These are phyloP conservation scores for Boletus patriciae DNA, from an alignment of 768 basidiomycete genomes.

Conservation along the genomic window DNA sequence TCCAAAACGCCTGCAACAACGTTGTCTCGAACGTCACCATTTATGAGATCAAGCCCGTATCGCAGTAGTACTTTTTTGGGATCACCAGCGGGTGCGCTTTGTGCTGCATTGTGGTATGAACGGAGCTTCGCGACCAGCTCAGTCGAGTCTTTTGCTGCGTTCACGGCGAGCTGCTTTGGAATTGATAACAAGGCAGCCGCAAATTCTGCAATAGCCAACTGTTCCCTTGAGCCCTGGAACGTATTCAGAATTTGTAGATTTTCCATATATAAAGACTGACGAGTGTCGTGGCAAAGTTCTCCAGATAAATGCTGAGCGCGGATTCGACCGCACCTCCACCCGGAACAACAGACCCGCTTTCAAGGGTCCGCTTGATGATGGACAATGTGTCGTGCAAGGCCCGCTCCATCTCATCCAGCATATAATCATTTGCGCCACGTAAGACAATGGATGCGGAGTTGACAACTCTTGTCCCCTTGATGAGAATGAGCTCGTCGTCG, in stretches of 20 bases:
- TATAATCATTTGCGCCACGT: constrained; percentile 97
- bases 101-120: constrained; percentile 95
- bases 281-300: constrained; percentile 97
- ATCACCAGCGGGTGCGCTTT: constrained; percentile 87
- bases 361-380: constrained; percentile 94
- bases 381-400: constrained; percentile 93
- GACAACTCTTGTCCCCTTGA: constrained; percentile 98
- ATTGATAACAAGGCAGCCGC: constrained; percentile 90
- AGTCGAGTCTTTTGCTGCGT: constrained; percentile 98
- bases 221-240: constrained; percentile 90
- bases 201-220: constrained; percentile 99
- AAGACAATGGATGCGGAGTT: constrained; percentile 90
- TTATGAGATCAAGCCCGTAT: constrained; percentile 92
- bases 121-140: constrained; percentile 96
- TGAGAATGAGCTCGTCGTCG: constrained; percentile 96
- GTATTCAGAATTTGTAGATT: not conserved
- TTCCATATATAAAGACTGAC: constrained; percentile 47
- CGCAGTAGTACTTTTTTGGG: constrained; percentile 87
- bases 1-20: constrained; percentile 90
- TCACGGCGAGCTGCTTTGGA: constrained; percentile 95
- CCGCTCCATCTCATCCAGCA: constrained; percentile 99
- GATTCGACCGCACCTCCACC: constrained; percentile 98
- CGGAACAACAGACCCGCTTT: constrained; percentile 93
- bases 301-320: constrained; percentile 93
- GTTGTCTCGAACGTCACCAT: constrained; percentile 95